These are phyloP conservation scores for Chytridium lagenaria DNA, from an alignment of 371 early-diverging fungal genomes.

Conservation along the genomic window DNA sequence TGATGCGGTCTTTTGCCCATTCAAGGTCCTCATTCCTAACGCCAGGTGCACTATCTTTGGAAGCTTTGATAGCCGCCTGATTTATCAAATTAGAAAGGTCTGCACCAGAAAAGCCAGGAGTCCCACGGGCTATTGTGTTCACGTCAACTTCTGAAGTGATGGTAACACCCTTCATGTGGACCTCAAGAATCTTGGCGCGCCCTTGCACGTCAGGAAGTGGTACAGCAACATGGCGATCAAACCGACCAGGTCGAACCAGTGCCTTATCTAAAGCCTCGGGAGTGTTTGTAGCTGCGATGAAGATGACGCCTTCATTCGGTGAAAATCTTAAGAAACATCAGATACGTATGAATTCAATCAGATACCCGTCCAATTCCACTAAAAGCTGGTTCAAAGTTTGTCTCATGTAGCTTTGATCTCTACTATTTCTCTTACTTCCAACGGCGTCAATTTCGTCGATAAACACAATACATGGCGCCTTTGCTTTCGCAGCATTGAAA, in stretches of 20 bases:
- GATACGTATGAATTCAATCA: slow-evolving; percentile 15
- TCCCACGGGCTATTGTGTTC: slow-evolving; percentile 90
- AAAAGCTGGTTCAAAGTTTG: slow-evolving; percentile 96
- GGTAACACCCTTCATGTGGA: slow-evolving; percentile 82
- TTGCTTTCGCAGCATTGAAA: slow-evolving; percentile 91
- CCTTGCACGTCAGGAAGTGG: slow-evolving; percentile 96
- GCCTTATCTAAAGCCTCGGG: slow-evolving; percentile 98
- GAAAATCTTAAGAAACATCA: slow-evolving; percentile 64
- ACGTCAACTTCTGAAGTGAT: slow-evolving; percentile 73
- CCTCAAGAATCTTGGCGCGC: slow-evolving; percentile 89
- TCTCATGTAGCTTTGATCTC: slow-evolving; percentile 93
- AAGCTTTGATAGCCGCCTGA: slow-evolving; percentile 93
- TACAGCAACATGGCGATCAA: slow-evolving; percentile 96
- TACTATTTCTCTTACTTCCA: slow-evolving; percentile 93
- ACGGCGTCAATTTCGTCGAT: slow-evolving; percentile 99
- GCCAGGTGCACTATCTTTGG: slow-evolving; percentile 70
- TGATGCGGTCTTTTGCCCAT: slow-evolving; percentile 95
- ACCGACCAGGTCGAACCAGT: slow-evolving; percentile 95
- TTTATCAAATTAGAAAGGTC: slow-evolving; percentile 97
- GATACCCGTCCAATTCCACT: slow-evolving; percentile 93
- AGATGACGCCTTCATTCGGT: slow-evolving; percentile 91
- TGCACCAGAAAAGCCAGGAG: slow-evolving; percentile 97
- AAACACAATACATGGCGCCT: slow-evolving; percentile 98
- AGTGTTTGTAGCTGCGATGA: slow-evolving; percentile 99
- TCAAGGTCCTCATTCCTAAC: slow-evolving; percentile 87